These are phyloP conservation scores for Leptodermis oblonga DNA, from an alignment of 257 asterid species.

Conservation along the genomic window DNA sequence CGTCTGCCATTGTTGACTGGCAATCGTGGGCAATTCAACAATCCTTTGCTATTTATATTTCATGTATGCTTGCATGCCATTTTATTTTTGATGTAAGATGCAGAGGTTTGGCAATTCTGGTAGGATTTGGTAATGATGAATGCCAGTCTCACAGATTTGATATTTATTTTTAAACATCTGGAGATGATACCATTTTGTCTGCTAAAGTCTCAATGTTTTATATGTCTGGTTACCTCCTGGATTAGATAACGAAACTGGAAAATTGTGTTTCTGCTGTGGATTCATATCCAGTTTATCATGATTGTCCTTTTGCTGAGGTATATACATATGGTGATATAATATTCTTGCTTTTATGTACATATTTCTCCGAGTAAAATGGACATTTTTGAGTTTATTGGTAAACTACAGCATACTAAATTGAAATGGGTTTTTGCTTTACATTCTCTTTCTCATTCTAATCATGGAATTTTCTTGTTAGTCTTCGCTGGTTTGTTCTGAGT, in stretches of 20 bases:
- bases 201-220: background rate
- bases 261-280: background rate
- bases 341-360: background rate
- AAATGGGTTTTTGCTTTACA: background rate
- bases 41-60: constrained; percentile 7
- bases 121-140: background rate
- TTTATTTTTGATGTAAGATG: background rate
- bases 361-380: background rate
- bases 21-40: too few relatives aligned
- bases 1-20: background rate
- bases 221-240: background rate
- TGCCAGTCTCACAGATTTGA: background rate
- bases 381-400: background rate
- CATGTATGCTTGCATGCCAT: background rate
- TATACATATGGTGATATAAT: background rate
- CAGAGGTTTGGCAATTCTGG: background rate
- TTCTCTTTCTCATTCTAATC: background rate
- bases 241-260: background rate
- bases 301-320: background rate
- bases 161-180: background rate
- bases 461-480: background rate
- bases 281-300: background rate
- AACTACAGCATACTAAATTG: background rate
- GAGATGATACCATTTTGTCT: background rate
- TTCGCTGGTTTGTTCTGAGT: background rate